Conservation (phyloP, 148 eudicot species). For the Vaccinium corymbosum region DNA sequence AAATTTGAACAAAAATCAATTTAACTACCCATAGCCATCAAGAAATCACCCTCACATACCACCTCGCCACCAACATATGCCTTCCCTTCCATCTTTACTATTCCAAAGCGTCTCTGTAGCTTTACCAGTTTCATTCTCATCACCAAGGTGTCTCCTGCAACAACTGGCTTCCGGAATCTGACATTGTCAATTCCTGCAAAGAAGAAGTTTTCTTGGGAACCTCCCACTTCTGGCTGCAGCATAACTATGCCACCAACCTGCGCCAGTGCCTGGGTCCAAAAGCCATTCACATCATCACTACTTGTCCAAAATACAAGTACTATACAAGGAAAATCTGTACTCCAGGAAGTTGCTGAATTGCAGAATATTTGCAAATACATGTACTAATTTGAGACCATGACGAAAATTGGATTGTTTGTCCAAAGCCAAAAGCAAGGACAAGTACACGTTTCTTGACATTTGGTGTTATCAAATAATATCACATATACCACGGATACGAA, state of each 20-base stretch:
- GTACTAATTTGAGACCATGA: neutral
- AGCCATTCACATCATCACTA: constrained; percentile 7
- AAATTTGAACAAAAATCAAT: constrained; percentile 13
- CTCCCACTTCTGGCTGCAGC: constrained; percentile 93
- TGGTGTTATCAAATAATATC: neutral
- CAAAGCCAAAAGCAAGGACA: neutral
- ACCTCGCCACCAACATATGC: constrained; percentile 90
- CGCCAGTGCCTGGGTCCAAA: constrained; percentile 75
- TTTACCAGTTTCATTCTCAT: constrained; percentile 83
- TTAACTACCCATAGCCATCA: constrained; percentile 80
- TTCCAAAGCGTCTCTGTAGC: constrained; percentile 87
- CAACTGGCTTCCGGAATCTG: constrained; percentile 88
- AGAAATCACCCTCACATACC: constrained; percentile 92
- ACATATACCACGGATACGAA: neutral
- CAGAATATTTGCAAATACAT: neutral
- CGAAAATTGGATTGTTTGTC: neutral
- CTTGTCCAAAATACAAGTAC: constrained; percentile 6
- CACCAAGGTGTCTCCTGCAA: constrained; percentile 90
- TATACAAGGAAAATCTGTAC: neutral
- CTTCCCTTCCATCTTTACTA: constrained; percentile 93
- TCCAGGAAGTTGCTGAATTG: neutral
- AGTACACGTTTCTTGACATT: neutral
- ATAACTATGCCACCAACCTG: constrained; percentile 93
- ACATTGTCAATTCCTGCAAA: constrained; percentile 95
- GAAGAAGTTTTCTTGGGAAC: constrained; percentile 75